These are phyloP conservation scores for Carallia brachiata DNA, from an alignment of 345 rosid genomes.

Conservation along the genomic window DNA sequence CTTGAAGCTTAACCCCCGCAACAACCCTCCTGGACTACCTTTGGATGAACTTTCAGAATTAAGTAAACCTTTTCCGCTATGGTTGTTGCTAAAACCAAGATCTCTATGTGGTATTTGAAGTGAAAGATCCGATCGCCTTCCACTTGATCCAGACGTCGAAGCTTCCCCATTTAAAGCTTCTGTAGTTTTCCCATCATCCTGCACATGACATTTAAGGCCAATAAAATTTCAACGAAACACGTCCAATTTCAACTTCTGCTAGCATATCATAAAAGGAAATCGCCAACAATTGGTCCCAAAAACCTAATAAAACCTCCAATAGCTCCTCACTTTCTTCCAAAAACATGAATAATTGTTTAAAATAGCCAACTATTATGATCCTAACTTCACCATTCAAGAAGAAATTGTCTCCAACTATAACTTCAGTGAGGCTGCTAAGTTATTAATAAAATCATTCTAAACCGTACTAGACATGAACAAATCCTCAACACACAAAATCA, in stretches of 20 bases:
- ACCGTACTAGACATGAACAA: no score
- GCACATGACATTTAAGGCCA: constrained; percentile 8
- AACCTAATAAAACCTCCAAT: neutral
- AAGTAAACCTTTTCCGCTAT: constrained; percentile 50
- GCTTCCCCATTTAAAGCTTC: constrained; percentile 39
- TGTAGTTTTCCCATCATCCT: constrained; percentile 40
- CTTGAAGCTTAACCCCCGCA: constrained; percentile 72
- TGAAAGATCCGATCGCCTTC: constrained; percentile 58
- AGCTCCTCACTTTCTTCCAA: neutral
- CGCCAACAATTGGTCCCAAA: neutral
- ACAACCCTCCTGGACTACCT: constrained; percentile 58
- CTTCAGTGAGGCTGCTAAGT: no score
- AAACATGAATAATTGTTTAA: neutral
- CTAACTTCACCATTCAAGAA: no score
- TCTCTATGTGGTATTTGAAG: constrained; percentile 70
- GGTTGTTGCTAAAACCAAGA: constrained; percentile 40
- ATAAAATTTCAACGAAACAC: neutral
- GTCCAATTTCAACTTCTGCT: constrained; percentile 3
- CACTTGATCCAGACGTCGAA: constrained; percentile 44
- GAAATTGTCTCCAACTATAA: no score
- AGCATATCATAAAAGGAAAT: neutral
- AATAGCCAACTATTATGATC: no score
- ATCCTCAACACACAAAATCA: no score
- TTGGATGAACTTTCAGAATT: constrained; percentile 51
- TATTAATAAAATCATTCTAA: no score